Conservation (phyloP, 139 green algal genomes). For the Chlamydomonas schloesseri region DNA sequence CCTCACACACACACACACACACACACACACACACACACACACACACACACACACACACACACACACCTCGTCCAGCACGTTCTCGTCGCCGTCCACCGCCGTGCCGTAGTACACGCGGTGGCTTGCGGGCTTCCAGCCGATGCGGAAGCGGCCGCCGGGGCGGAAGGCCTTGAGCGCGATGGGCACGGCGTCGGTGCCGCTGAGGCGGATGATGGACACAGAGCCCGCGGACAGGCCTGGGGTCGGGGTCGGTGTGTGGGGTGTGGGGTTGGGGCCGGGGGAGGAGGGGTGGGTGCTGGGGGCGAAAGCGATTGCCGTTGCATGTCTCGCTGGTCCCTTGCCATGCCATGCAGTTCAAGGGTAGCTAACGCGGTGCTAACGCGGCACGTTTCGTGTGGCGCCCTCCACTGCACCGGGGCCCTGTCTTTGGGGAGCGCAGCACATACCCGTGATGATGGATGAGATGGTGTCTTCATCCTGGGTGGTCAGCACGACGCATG, state of each 20-base stretch:
- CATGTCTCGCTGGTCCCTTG: too few relatives aligned
- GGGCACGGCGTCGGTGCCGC: constrained; percentile 74
- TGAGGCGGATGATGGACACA: constrained; percentile 93
- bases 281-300: too few relatives aligned
- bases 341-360: too few relatives aligned
- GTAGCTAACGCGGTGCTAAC: too few relatives aligned
- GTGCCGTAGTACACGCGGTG: constrained; percentile 91
- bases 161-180: constrained; percentile 66
- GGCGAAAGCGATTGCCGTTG: too few relatives aligned
- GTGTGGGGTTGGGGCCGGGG: background rate
- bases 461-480: constrained; percentile 80
- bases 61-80: constrained; percentile 70
- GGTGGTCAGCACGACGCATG: constrained; percentile 46
- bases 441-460: constrained; percentile 78
- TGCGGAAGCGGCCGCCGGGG: constrained; percentile 47
- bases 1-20: too few relatives aligned
- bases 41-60: background rate
- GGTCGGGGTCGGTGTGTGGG: background rate
- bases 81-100: constrained; percentile 67
- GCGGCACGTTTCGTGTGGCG: too few relatives aligned
- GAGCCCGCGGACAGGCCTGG: constrained; percentile 70
- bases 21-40: too few relatives aligned
- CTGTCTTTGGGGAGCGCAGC: too few relatives aligned
- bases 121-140: constrained; percentile 67
- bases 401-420: too few relatives aligned